phyloP scores from a whole-genome alignment of 306 rosid genomes.

The Sophora flavescens region DNA sequence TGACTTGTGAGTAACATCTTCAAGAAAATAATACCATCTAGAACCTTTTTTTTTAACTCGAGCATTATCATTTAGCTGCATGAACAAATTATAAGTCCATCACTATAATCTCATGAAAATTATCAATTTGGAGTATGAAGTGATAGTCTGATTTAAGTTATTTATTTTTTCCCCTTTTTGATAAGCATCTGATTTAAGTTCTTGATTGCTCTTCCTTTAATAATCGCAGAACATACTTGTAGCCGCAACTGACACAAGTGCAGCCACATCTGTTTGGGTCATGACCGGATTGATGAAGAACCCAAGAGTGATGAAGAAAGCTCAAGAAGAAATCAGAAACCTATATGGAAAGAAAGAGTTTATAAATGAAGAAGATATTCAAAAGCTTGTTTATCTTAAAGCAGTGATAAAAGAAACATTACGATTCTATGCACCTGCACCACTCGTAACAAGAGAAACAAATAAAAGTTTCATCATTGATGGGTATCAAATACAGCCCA shows the following conservation, averaged over 20 bases:
- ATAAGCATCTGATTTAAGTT: too few relatives aligned
- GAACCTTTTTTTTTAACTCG: neutral
- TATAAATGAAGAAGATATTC: slow-evolving; percentile 20
- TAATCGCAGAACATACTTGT: neutral
- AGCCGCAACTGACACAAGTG: neutral
- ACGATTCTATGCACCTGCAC: neutral
- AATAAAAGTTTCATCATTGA: neutral
- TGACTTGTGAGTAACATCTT: neutral
- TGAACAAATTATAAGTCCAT: neutral
- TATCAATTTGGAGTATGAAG: too few relatives aligned
- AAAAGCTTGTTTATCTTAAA: slow-evolving; percentile 17
- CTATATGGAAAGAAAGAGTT: neutral
- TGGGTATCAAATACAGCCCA: slow-evolving; percentile 3
- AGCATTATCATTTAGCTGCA: neutral
- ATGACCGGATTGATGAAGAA: neutral
- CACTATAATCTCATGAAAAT: neutral
- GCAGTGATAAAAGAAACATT: slow-evolving; percentile 22
- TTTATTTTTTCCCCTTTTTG: too few relatives aligned
- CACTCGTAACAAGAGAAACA: slow-evolving; percentile 18
- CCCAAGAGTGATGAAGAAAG: slow-evolving; percentile 4
- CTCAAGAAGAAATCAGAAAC: neutral
- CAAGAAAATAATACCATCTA: neutral
- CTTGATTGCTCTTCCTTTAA: neutral
- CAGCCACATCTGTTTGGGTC: slow-evolving; percentile 1
- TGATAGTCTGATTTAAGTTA: too few relatives aligned